Evolutionary conservation across 2,329 filamentous ascomycete genomes (phyloP), one percentile per base, ranked within the genome.

Genomic region (Fusarium pseudonygamai): DNA sequence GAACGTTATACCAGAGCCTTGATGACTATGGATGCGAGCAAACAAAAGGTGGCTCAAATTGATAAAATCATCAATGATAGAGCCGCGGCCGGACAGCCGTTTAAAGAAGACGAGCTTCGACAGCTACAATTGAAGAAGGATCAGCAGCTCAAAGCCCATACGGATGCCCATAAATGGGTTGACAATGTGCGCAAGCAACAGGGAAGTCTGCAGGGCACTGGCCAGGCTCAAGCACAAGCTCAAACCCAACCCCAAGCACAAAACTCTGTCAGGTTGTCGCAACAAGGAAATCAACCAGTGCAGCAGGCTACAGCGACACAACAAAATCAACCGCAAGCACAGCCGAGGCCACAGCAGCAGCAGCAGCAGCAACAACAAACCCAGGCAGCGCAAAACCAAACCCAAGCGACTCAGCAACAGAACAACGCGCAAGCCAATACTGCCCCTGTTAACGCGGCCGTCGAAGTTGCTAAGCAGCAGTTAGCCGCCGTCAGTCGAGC

Each of bases 61-160:
- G 86, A 89, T 16, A 80, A 80, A 50, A 69, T 80, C 6, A 78
- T 84, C 26, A 84, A 84, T 55, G 83, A 86, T 24, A 80, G 86
- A 28, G 78, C 81, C 20, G 80, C 83, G 7, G 83, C 83, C 30
- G 85, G 85, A 6, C 84, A 83, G 26, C 80, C 83, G 0, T 78
- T 88, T 18, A 83, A 81, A 7, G 79, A 85, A 3, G 87, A 88
- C 6, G 87, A 89, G 57, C 76, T 84, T 37, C 85, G 84, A 62
- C 81, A 83, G 30, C 81, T 83, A 18, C 82, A 85, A 45, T 81
- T 85, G 4, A 82, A 83, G 45, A 85, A 84, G 67, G 85, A 85
- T 5, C 78, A 82, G 22, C 78, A 84, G 16, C 79, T 84, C 22
- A 89, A 87, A 69, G 70, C 80, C 14, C 83, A 88, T 68, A 77